Base-by-base conservation (phyloP, 2,329 filamentous ascomycete genomes). In the Stemphylium vesicarium region DNA sequence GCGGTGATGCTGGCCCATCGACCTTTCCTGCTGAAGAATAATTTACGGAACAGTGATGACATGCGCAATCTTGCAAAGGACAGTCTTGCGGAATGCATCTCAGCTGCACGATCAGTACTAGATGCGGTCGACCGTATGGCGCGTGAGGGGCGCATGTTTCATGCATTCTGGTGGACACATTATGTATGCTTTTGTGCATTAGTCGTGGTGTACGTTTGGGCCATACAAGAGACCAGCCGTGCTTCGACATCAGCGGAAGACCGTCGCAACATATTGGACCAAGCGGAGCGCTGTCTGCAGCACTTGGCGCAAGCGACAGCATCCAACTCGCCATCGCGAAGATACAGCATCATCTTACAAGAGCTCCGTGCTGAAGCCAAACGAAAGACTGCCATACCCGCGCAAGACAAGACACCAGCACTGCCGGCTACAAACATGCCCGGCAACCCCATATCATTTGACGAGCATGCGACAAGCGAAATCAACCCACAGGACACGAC, bases 101-200 rank as follows among this genome's bases (percentile, higher is more conserved):
- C 73, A 15, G 78, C 78, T 10, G 78, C 78, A 7, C 74, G 77
- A 50, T 71, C 78, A 24, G 75, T 77, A 8, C 48, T 69, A 3
- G 63, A 68, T 20, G 48, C 50, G 0, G 78, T 78, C 1, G 75
- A 80, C 48, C 66, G 67, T 5, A 74, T 79, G 63, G 75, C 73
- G 4, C 49, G 64, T 2, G 75, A 77, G 24, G 73, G 71, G 22
- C 67, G 62, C 15, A 57, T 75, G 5, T 80, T 77, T 24, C 75
- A 80, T 38, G 77, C 78, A 0, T 75, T 80, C 20, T 81, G 79
- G 79, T 82, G 79, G 74, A 81, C 78, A 9, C 79, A 79, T 16
- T 81, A 81, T 41, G 77, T 81, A 0, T 77, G 77, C 1, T 82
- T 82, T 32, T 82, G 80, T 53, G 79, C 81, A 1, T 58, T 83